Percentiles rank a stretch among this genome's conserved stretches.
Evolutionary conservation across 2,329 filamentous ascomycete species (phyloP).

Genomic region (Sphaerulina populicola): DNA sequence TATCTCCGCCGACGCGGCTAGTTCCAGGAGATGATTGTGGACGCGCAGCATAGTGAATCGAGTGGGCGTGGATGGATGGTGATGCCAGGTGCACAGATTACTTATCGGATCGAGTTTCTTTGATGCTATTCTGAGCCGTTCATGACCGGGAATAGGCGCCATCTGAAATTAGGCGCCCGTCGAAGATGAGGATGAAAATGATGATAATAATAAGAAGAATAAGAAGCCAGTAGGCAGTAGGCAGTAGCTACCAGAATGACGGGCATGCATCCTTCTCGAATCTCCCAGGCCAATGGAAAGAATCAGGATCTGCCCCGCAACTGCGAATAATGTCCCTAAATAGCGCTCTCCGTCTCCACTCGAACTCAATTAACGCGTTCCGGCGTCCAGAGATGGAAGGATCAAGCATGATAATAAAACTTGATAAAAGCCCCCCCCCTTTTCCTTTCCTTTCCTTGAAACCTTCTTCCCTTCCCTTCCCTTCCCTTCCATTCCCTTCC

Average conservation of each 20-base stretch:
- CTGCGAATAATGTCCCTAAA: constrained; percentile 7
- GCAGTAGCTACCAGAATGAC: no score
- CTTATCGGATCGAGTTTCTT: constrained; percentile 7
- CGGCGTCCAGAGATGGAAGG: no score
- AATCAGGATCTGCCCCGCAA: neutral
- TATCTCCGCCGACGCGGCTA: constrained; percentile 4
- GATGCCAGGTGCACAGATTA: constrained; percentile 5
- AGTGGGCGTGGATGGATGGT: constrained; percentile 13
- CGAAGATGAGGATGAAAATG: neutral
- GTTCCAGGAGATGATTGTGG: constrained; percentile 1
- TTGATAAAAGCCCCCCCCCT: no score
- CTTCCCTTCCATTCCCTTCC: no score
- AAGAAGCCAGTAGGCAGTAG: no score
- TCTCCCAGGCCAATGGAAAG: no score
- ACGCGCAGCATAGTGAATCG: constrained; percentile 10
- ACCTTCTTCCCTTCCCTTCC: no score
- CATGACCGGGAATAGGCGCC: constrained; percentile 1
- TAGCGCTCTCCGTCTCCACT: constrained; percentile 2
- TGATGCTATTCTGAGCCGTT: constrained; percentile 14
- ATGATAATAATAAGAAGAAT: neutral
- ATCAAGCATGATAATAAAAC: no score
- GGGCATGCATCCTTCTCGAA: neutral
- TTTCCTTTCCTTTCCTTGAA: no score
- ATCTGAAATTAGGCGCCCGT: constrained; percentile 1
- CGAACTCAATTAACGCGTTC: no score